phyloP scores from a whole-genome alignment of 2,329 filamentous ascomycete genomes.

The Podosphaera xanthii region DNA sequence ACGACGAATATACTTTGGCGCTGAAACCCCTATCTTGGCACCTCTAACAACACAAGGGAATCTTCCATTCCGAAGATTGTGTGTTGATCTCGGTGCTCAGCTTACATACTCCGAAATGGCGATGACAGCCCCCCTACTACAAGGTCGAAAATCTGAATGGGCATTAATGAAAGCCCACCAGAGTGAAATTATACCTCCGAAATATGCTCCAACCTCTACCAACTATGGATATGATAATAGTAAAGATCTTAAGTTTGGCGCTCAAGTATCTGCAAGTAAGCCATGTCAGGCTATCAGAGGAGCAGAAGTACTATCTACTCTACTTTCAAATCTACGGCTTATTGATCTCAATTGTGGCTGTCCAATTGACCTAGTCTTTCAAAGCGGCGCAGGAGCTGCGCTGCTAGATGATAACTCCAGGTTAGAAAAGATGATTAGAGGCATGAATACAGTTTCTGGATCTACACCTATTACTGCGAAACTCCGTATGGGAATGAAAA shows the following conservation, averaged over 20 bases:
- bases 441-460: conserved; percentile 84
- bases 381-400: conserved; percentile 70
- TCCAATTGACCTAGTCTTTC: conserved; percentile 83
- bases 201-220: conserved; percentile 31
- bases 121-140: conserved; percentile 68
- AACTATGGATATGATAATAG: conserved; percentile 62
- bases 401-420: conserved; percentile 75
- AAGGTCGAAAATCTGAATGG: conserved; percentile 84
- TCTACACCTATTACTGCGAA: conserved; percentile 87
- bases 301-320: conserved; percentile 54
- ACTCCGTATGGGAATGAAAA: conserved; percentile 75
- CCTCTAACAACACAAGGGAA: conserved; percentile 94
- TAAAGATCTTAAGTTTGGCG: conserved; percentile 71
- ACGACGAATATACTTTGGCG: conserved; percentile 75
- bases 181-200: conserved; percentile 53
- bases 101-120: conserved; percentile 98
- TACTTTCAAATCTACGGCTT: conserved; percentile 64
- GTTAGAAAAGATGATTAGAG: conserved; percentile 79
- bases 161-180: conserved; percentile 82
- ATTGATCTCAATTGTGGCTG: conserved; percentile 95
- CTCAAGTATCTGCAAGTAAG: conserved; percentile 79
- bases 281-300: conserved; percentile 79
- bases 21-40: conserved; percentile 80
- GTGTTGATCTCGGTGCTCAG: conserved; percentile 70
- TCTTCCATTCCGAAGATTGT: conserved; percentile 77